These are phyloP conservation scores for Choricystis sp. DNA, from an alignment of 139 green algal species.

Conservation along the genomic window DNA sequence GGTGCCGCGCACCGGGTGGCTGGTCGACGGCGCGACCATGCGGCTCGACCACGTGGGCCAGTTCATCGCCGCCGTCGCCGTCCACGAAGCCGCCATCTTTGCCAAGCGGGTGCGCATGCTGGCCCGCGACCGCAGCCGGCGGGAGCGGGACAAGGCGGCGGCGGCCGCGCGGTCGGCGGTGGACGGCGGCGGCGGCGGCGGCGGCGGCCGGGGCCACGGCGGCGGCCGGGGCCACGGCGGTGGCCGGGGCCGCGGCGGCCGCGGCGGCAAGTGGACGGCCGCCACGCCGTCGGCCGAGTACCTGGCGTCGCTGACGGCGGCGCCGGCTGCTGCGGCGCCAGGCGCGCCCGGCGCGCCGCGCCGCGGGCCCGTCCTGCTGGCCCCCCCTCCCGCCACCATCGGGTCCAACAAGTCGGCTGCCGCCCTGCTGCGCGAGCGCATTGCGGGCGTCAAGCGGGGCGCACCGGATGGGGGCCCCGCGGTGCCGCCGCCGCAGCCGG, in stretches of 20 bases:
- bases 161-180: constrained; percentile 1
- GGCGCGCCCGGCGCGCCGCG: not conserved
- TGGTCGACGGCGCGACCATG: constrained; percentile 51
- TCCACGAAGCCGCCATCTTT: constrained; percentile 89
- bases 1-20: constrained; percentile 72
- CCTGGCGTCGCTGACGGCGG: not conserved
- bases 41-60: constrained; percentile 69
- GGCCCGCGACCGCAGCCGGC: constrained; percentile 21
- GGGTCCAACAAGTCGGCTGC: constrained; percentile 47
- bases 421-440: constrained; percentile 30
- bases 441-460: constrained; percentile 13
- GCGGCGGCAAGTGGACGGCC: constrained; percentile 11
- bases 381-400: not conserved
- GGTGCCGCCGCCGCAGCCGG: constrained; percentile 5
- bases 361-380: not conserved
- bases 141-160: constrained; percentile 18
- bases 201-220: not conserved
- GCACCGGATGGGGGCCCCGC: not conserved
- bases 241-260: not conserved
- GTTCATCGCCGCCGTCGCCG: constrained; percentile 74
- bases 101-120: constrained; percentile 67
- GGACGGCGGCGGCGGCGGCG: not conserved
- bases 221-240: not conserved
- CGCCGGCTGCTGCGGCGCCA: not conserved
- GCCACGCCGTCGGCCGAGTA: constrained; percentile 7